phyloP scores from a whole-genome alignment of 116 monocot species.

The Phalaenopsis hybrid region DNA sequence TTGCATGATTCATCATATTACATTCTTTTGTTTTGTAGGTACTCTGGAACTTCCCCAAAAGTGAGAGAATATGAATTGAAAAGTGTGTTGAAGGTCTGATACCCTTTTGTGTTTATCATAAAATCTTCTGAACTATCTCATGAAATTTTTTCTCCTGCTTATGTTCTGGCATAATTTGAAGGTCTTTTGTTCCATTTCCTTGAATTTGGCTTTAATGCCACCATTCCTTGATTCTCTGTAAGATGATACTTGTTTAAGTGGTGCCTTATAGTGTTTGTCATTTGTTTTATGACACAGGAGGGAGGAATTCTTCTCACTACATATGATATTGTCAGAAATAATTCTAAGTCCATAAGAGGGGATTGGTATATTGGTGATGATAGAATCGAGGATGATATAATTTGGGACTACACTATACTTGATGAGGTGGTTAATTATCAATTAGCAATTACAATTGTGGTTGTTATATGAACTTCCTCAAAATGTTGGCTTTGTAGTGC shows the following conservation, averaged over 20 bases:
- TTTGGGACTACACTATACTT: conserved; percentile 90
- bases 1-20: conserved; percentile 1
- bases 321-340: conserved; percentile 92
- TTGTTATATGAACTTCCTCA: background rate
- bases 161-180: background rate
- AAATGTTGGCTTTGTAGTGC: background rate
- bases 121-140: background rate
- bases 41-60: conserved; percentile 67
- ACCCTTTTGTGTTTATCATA: background rate
- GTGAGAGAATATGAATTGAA: conserved; percentile 67
- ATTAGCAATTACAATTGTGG: background rate
- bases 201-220: background rate
- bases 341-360: conserved; percentile 73
- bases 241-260: background rate
- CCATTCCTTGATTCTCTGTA: background rate
- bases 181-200: background rate
- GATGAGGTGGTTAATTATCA: conserved; percentile 62
- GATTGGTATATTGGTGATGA: conserved; percentile 34
- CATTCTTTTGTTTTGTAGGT: conserved; percentile 38
- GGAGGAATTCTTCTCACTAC: conserved; percentile 97
- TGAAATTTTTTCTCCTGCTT: background rate
- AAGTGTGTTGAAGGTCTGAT: conserved; percentile 49
- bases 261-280: background rate
- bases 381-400: conserved; percentile 39
- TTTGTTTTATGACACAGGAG: conserved; percentile 24